Conservation (phyloP, 345 rosid genomes). For the Hibiscus trionum region DNA sequence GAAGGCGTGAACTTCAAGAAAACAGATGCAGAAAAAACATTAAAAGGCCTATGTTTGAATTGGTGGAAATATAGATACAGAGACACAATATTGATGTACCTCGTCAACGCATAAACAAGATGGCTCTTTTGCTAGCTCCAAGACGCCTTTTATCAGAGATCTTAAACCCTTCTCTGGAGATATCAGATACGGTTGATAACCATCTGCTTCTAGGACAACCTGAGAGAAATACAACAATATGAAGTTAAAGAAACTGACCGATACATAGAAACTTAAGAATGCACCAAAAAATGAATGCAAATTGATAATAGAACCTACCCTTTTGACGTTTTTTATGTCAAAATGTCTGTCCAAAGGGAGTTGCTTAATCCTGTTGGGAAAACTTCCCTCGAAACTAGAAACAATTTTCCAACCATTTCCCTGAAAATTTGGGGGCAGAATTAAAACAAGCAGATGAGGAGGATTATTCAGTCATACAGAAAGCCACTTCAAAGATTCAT, state of each 20-base stretch:
- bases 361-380: conserved; percentile 90
- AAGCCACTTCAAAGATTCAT: background rate
- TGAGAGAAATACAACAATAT: conserved; percentile 20
- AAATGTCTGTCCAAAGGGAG: conserved; percentile 96
- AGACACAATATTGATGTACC: conserved; percentile 33
- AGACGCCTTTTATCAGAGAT: conserved; percentile 89
- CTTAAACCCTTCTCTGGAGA: conserved; percentile 98
- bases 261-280: conserved; percentile 5
- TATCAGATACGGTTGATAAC: conserved; percentile 98
- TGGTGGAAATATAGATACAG: background rate
- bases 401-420: conserved; percentile 99
- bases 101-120: conserved; percentile 89
- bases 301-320: conserved; percentile 43
- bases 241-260: conserved; percentile 6
- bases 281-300: background rate
- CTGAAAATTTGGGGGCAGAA: conserved; percentile 25
- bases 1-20: too few species aligned
- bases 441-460: background rate
- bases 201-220: conserved; percentile 98
- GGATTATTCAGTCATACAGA: background rate
- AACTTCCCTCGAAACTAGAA: conserved; percentile 93
- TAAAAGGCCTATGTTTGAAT: background rate
- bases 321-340: conserved; percentile 84
- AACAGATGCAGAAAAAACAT: background rate
- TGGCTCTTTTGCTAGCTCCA: conserved; percentile 97